These are phyloP conservation scores for Kalaharituber pfeilii DNA, from an alignment of 2,329 filamentous ascomycete species.

Conservation along the genomic window DNA sequence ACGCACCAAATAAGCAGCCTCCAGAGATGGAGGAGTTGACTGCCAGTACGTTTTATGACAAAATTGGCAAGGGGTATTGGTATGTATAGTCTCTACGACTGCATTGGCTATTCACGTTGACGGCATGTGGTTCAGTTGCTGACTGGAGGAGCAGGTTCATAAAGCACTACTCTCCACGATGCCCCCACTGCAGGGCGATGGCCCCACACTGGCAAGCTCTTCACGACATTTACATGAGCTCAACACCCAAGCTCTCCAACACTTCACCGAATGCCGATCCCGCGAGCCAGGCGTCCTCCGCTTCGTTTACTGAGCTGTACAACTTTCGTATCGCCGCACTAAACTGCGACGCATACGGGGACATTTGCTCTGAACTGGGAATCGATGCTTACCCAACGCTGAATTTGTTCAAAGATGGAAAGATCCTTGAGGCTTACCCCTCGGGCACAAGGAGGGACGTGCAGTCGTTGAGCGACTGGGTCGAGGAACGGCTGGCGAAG, in stretches of 20 bases:
- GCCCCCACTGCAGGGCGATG: slow-evolving; percentile 57
- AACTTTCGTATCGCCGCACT: slow-evolving; percentile 74
- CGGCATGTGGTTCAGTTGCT: background rate
- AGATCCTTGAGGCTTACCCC: slow-evolving; percentile 42
- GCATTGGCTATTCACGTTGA: background rate
- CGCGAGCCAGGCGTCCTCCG: slow-evolving; percentile 35
- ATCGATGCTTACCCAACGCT: slow-evolving; percentile 61
- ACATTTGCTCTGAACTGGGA: slow-evolving; percentile 56
- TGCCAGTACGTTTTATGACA: slow-evolving; percentile 25
- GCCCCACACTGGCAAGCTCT: slow-evolving; percentile 78
- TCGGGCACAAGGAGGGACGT: slow-evolving; percentile 47
- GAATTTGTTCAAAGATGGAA: slow-evolving; percentile 61
- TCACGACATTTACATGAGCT: slow-evolving; percentile 90
- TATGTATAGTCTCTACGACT: slow-evolving; percentile 22
- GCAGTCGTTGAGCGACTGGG: slow-evolving; percentile 44
- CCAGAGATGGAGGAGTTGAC: slow-evolving; percentile 13
- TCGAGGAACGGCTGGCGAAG: slow-evolving; percentile 61
- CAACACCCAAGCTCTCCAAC: slow-evolving; percentile 45
- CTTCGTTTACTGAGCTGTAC: slow-evolving; percentile 60
- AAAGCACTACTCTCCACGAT: slow-evolving; percentile 37
- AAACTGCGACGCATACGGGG: slow-evolving; percentile 69
- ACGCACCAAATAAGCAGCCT: background rate
- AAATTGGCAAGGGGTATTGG: slow-evolving; percentile 37
- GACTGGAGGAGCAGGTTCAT: slow-evolving; percentile 30
- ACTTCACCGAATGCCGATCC: slow-evolving; percentile 33